Evolutionary conservation across 2,329 filamentous ascomycete species (phyloP).

Genomic region (Fusarium goolgardi): DNA sequence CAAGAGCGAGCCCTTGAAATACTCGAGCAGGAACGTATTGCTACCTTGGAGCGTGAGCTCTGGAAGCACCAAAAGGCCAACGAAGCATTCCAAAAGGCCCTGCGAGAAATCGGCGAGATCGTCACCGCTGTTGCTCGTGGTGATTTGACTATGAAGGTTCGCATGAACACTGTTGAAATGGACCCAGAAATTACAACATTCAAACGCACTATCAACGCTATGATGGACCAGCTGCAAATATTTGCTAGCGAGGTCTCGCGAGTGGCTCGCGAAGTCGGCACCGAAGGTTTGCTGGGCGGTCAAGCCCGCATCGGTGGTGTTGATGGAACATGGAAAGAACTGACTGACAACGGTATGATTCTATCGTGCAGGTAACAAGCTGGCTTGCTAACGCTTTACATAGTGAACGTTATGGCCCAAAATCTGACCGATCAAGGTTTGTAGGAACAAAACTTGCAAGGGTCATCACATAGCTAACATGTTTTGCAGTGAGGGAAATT

Average conservation of each 20-base stretch:
- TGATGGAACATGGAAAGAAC: slow-evolving; percentile 96
- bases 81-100: slow-evolving; percentile 96
- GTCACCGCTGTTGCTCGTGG: slow-evolving; percentile 95
- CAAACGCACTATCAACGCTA: slow-evolving; percentile 97
- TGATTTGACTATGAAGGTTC: slow-evolving; percentile 95
- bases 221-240: slow-evolving; percentile 98
- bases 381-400: slow-evolving; percentile 21
- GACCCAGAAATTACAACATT: slow-evolving; percentile 98
- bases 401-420: slow-evolving; percentile 85
- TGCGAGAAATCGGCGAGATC: slow-evolving; percentile 96
- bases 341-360: slow-evolving; percentile 81
- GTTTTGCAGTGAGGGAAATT: slow-evolving; percentile 76
- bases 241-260: slow-evolving; percentile 97
- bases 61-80: slow-evolving; percentile 99
- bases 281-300: slow-evolving; percentile 91
- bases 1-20: slow-evolving; percentile 85
- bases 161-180: slow-evolving; percentile 96
- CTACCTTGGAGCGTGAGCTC: slow-evolving; percentile 89
- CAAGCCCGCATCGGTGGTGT: slow-evolving; percentile 95
- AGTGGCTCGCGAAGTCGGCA: slow-evolving; percentile 94
- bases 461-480: slow-evolving; percentile 26
- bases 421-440: slow-evolving; percentile 80
- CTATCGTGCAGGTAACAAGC: not conserved
- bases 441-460: slow-evolving; percentile 15
- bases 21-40: slow-evolving; percentile 88